Evolutionary conservation across 2,329 filamentous ascomycete species (phyloP), one percentile per base, ranked within the genome.

Genomic region (Talaromyces sp.): DNA sequence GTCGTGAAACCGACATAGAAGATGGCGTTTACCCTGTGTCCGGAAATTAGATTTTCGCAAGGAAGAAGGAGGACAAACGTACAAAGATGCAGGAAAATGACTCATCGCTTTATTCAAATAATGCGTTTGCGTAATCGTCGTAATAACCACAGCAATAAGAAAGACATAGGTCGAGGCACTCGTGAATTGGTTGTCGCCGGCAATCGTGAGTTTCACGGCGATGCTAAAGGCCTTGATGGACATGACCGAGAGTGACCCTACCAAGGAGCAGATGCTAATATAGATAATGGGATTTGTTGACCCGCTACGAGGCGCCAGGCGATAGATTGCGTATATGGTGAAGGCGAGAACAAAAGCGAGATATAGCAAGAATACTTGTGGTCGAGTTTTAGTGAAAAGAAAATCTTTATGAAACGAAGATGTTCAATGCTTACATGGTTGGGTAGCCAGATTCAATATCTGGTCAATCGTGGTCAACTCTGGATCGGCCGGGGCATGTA

Each of bases 71-170:
- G 6, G 12, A 6, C 16, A 31, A 34, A 34, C 56, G 9, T 12
- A 62, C 61, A 62, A 52, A 34, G 57, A 62, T 51, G 61, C 61
- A 16, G 61, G 16, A 40, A 59, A 62, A 52, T 50, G 23, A 23
- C 61, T 62, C 61, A 62, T 62, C 23, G 61, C 61, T 57, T 62
- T 62, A 47, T 62, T 62, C 56, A 62, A 52, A 50, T 62, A 62
- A 51, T 62, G 61, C n/a, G 61, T 62, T 44, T 62, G 61, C 12
- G 61, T 59, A 53, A 62, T 50, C 12, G 61, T 62, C 27, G 61
- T 62, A 12, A 62, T 33, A 8, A 62, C 56, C 18, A 62, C n/a
- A 6, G 55, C 61, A 34, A 62, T 34, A 18, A 62, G 51, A 59
- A 62, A 62, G 12, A 62, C 56, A 57, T 62, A 62, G 10, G 61